Evolutionary conservation across 192 early-diverging fungal species (phyloP).

Genomic region (Funneliformis geosporum): DNA sequence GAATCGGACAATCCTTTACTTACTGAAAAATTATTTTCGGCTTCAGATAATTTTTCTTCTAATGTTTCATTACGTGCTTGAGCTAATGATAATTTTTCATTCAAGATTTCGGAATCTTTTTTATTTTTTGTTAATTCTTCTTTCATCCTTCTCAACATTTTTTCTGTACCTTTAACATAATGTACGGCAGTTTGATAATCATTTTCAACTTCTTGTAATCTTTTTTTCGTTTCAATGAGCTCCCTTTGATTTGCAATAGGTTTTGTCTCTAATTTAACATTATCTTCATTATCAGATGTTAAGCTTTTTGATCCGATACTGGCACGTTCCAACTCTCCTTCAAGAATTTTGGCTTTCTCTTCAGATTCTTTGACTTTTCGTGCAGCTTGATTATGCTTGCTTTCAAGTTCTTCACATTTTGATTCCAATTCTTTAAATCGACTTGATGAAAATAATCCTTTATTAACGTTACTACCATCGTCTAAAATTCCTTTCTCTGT

Average conservation of each 20-base stretch:
- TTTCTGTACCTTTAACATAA: conserved; percentile 40
- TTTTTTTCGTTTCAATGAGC: conserved; percentile 26
- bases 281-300: conserved; percentile 16
- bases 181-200: conserved; percentile 47
- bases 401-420: conserved; percentile 35
- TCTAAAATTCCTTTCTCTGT: conserved; percentile 49
- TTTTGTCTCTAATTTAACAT: conserved; percentile 25
- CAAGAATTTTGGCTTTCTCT: conserved; percentile 26
- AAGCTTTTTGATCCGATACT: background rate
- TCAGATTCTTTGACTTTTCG: conserved; percentile 34
- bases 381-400: conserved; percentile 32
- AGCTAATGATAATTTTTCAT: conserved; percentile 4
- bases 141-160: conserved; percentile 36
- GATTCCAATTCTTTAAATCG: conserved; percentile 30
- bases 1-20: conserved; percentile 18
- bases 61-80: conserved; percentile 34
- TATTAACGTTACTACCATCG: conserved; percentile 27
- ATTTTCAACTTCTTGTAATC: conserved; percentile 43
- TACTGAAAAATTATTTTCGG: conserved; percentile 41
- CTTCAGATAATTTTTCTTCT: conserved; percentile 39
- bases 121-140: conserved; percentile 35
- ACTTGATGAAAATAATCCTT: conserved; percentile 1
- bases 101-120: conserved; percentile 20
- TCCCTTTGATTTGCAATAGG: conserved; percentile 3
- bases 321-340: conserved; percentile 2